phyloP scores from a whole-genome alignment of 2,329 filamentous ascomycete species.

The Colletotrichum tropicicola region DNA sequence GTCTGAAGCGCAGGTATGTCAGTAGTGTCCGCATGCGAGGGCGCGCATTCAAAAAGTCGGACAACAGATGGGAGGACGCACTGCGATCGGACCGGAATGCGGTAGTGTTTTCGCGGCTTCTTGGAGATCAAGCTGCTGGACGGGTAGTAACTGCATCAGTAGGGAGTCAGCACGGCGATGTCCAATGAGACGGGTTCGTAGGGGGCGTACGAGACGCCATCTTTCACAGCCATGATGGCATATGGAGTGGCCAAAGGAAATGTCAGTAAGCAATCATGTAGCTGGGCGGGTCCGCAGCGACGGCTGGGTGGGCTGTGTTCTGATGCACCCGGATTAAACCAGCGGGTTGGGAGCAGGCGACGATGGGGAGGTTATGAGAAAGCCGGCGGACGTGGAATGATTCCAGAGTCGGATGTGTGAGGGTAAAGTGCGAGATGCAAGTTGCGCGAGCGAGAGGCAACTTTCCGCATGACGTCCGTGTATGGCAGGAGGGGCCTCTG shows the following conservation, averaged over 20 bases:
- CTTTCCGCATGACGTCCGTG: constrained; percentile 30
- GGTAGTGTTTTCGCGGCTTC: constrained; percentile 72
- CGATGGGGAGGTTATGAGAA: background rate
- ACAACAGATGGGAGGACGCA: constrained; percentile 39
- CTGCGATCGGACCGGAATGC: constrained; percentile 72
- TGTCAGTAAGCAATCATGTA: constrained; percentile 20
- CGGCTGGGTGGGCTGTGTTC: background rate
- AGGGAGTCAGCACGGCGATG: constrained; percentile 4
- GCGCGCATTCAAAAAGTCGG: background rate
- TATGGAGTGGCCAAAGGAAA: constrained; percentile 20
- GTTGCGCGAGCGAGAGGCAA: constrained; percentile 29
- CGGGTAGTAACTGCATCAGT: constrained; percentile 63
- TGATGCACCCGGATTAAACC: no score
- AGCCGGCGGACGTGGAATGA: constrained; percentile 2
- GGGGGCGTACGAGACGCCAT: constrained; percentile 31
- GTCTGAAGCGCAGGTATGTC: constrained; percentile 55
- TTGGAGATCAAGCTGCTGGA: constrained; percentile 72
- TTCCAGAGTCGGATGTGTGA: constrained; percentile 12
- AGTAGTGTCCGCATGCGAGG: constrained; percentile 1
- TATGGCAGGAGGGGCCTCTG: constrained; percentile 26
- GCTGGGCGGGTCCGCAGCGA: background rate
- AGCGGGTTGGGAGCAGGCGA: background rate
- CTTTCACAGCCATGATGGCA: constrained; percentile 62
- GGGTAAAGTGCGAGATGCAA: constrained; percentile 1
- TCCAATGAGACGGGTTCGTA: background rate